phyloP scores from a whole-genome alignment of 75 land plant species.

The Sequoiadendron giganteum region DNA sequence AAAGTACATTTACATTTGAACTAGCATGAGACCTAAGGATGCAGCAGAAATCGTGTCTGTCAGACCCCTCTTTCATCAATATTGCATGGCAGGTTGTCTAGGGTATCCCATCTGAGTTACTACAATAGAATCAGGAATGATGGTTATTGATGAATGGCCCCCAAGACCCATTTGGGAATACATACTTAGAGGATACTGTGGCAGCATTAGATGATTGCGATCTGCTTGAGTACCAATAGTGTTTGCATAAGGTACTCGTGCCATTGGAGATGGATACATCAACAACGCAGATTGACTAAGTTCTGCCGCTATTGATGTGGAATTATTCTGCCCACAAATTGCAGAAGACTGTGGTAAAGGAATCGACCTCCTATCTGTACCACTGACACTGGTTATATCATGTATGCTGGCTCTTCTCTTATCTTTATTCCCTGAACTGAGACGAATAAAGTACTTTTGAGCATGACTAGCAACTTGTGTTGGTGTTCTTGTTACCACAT shows the following conservation, averaged over 20 bases:
- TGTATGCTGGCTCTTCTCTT: conserved; percentile 68
- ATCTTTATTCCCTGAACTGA: conserved; percentile 53
- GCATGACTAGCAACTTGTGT: conserved; percentile 49
- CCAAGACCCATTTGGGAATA: conserved; percentile 9
- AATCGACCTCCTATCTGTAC: neutral
- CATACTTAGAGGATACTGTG: neutral
- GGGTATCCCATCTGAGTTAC: conserved; percentile 3
- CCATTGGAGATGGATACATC: conserved; percentile 8
- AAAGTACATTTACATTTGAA: conserved; percentile 1
- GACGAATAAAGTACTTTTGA: conserved; percentile 63
- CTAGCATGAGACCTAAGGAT: conserved; percentile 8
- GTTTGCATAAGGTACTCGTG: neutral
- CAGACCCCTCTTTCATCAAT: neutral
- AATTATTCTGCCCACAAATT: conserved; percentile 9
- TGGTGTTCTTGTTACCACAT: conserved; percentile 52
- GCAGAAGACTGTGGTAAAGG: neutral
- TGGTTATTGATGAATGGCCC: conserved; percentile 1
- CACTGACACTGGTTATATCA: conserved; percentile 55
- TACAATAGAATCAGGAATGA: neutral
- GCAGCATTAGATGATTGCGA: neutral
- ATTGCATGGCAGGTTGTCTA: conserved; percentile 1
- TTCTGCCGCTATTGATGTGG: neutral
- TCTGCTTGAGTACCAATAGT: neutral
- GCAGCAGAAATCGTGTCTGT: neutral
- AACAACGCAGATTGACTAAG: neutral